Base-by-base conservation (phyloP, 2,329 filamentous ascomycete genomes). In the Lomentospora prolificans region DNA sequence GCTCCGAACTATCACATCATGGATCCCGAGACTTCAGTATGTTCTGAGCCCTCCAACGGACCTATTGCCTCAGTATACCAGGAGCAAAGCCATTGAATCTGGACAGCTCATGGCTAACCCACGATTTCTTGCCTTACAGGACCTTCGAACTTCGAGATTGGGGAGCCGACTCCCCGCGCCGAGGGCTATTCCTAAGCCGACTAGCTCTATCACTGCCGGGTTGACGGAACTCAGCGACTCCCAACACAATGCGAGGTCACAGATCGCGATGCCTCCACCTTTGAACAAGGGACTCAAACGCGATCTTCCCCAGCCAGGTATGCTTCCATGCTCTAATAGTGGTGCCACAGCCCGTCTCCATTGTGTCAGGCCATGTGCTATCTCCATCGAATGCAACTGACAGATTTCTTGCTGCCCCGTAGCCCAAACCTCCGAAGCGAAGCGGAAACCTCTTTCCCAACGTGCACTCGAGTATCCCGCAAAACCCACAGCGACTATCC, bases 381-480 rank as follows among this genome's bases (percentile, higher is more conserved):
- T n/a, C n/a, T n/a, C n/a, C n/a, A n/a, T n/a, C n/a, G 30, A 12
- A 33, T 33, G 30, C 30, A 33, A 6, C 39, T 54, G 44, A 54
- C 24, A 12, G 17, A 17, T 14, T 4, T 30, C 31, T 14, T 50
- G 22, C 17, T 22, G n/a, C 50, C 30, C 5, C 17, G 4, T 36
- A 56, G 36, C 54, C 12, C 22, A 50, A 30, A 30, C n/a, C n/a
- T 51, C 46, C 25, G 19, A 50, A 52, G 64, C 80, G 3, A 86
- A 87, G 68, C 75, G 83, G 57, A 82, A 82, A 63, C 80, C 79
- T 12, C 68, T 84, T 25, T 69, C 67, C 19, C 79, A 85, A 56
- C 73, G 74, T 60, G 80, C 76, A 30, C 76, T 68, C 58, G 81
- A 86, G 58, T 76, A 74, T 58, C 67, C 70, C 17, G 41, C 71